Conservation (phyloP, 1,284 basidiomycete species). For the Cutaneotrichosporon dermatis region DNA sequence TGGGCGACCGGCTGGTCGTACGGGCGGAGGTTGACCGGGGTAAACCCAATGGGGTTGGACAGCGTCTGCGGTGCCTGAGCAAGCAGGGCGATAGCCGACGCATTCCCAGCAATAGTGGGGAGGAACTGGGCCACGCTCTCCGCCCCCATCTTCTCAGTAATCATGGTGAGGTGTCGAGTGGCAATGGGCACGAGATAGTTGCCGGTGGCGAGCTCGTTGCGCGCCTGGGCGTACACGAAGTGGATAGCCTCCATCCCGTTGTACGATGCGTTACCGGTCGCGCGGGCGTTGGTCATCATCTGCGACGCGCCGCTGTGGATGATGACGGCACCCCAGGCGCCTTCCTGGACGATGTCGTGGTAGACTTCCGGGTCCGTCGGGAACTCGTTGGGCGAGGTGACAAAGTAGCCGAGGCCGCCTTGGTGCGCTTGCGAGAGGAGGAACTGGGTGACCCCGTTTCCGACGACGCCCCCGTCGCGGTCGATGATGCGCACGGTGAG, state of each 20-base stretch:
- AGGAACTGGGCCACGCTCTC: conserved; percentile 34
- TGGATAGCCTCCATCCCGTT: conserved; percentile 30
- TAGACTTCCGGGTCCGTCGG: conserved; percentile 27
- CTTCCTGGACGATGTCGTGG: conserved; percentile 40
- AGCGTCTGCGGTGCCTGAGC: conserved; percentile 59
- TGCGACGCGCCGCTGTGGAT: conserved; percentile 37
- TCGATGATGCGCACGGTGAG: conserved; percentile 53
- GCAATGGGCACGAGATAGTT: conserved; percentile 43
- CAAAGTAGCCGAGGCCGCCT: conserved; percentile 35
- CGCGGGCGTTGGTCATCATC: conserved; percentile 28
- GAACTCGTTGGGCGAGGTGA: conserved; percentile 31
- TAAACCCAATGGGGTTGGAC: conserved; percentile 55
- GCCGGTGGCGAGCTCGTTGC: conserved; percentile 46
- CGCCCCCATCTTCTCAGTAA: conserved; percentile 29
- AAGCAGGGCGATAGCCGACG: conserved; percentile 53
- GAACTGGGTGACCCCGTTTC: conserved; percentile 35
- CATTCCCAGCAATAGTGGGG: conserved; percentile 40
- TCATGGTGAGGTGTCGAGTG: conserved; percentile 25
- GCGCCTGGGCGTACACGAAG: conserved; percentile 46
- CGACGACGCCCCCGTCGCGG: conserved; percentile 51
- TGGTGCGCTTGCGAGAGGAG: conserved; percentile 16
- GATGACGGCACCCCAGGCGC: conserved; percentile 43
- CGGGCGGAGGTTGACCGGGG: conserved; percentile 59
- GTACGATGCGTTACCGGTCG: conserved; percentile 35
- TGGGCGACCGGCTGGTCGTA: conserved; percentile 64